Conservation (phyloP, 352 stramenopile species). For the Pythium biforme region DNA sequence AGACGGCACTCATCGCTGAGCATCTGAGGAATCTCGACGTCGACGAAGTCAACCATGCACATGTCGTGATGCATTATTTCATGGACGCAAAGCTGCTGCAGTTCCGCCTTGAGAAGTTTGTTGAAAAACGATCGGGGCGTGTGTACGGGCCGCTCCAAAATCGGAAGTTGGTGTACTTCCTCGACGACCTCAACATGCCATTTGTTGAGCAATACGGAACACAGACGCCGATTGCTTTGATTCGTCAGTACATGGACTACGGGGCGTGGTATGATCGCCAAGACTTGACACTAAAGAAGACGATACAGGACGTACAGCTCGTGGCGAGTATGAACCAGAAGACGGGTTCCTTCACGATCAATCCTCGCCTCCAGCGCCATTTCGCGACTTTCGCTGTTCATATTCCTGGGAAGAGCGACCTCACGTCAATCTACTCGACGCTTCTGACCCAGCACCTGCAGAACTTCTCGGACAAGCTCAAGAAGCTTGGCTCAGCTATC, state of each 20-base stretch:
- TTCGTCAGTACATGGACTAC: slow-evolving; percentile 93
- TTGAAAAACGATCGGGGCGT: slow-evolving; percentile 87
- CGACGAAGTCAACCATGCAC: slow-evolving; percentile 56
- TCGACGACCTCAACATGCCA: slow-evolving; percentile 92
- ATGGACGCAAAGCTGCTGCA: slow-evolving; percentile 85
- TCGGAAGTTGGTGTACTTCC: slow-evolving; percentile 84
- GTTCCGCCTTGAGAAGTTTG: slow-evolving; percentile 64
- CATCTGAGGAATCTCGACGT: slow-evolving; percentile 52
- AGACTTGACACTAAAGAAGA: slow-evolving; percentile 85
- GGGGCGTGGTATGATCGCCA: slow-evolving; percentile 88
- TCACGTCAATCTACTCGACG: slow-evolving; percentile 68
- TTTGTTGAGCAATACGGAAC: slow-evolving; percentile 86
- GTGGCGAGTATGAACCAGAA: slow-evolving; percentile 92
- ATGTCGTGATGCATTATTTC: slow-evolving; percentile 86
- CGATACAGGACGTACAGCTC: slow-evolving; percentile 88
- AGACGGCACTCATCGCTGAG: slow-evolving; percentile 75
- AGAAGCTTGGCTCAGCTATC: slow-evolving; percentile 57
- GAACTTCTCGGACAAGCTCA: slow-evolving; percentile 80
- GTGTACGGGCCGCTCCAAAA: slow-evolving; percentile 83
- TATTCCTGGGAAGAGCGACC: slow-evolving; percentile 64
- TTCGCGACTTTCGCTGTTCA: slow-evolving; percentile 81
- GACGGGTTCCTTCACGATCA: slow-evolving; percentile 84
- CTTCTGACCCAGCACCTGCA: slow-evolving; percentile 64
- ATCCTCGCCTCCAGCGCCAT: slow-evolving; percentile 85
- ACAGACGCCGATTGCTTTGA: slow-evolving; percentile 85